These are phyloP conservation scores for Helminthosporium solani DNA, from an alignment of 2,329 filamentous ascomycete species.

Conservation along the genomic window DNA sequence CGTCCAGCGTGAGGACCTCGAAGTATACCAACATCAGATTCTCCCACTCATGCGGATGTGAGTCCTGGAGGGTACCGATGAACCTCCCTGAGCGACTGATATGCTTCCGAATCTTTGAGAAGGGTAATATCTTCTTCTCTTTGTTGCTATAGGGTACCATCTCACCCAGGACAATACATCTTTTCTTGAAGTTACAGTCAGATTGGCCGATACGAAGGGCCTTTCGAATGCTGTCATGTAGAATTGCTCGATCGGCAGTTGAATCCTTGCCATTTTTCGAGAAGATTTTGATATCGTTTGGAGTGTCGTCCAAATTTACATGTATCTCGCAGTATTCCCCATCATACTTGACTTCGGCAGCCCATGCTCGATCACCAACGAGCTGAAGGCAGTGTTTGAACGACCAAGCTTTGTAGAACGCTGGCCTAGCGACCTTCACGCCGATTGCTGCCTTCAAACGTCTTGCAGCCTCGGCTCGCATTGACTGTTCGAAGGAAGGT, in stretches of 20 bases:
- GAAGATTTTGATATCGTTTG: slow-evolving; percentile 71
- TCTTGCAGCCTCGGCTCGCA: slow-evolving; percentile 43
- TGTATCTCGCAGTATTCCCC: slow-evolving; percentile 71
- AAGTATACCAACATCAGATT: slow-evolving; percentile 64
- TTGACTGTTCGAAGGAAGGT: slow-evolving; percentile 25
- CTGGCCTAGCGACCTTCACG: slow-evolving; percentile 49
- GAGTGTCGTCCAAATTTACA: slow-evolving; percentile 62
- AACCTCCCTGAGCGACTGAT: slow-evolving; percentile 70
- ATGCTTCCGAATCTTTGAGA: slow-evolving; percentile 81
- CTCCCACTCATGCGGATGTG: slow-evolving; percentile 57
- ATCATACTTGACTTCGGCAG: slow-evolving; percentile 79
- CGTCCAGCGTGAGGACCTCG: slow-evolving; percentile 59
- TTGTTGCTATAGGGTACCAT: slow-evolving; percentile 73
- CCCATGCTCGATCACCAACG: slow-evolving; percentile 61
- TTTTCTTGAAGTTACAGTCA: slow-evolving; percentile 59
- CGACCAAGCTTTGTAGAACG: slow-evolving; percentile 48
- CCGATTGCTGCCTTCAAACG: slow-evolving; percentile 44
- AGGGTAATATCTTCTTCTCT: slow-evolving; percentile 66
- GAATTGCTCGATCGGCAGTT: slow-evolving; percentile 64
- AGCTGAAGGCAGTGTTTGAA: slow-evolving; percentile 74
- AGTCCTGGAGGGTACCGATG: slow-evolving; percentile 68
- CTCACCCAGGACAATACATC: slow-evolving; percentile 82
- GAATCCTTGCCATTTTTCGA: slow-evolving; percentile 93
- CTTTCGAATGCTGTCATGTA: slow-evolving; percentile 63
- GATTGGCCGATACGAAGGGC: slow-evolving; percentile 63